These are phyloP conservation scores for Salvia rosmarinus DNA, from an alignment of 257 asterid genomes.

Conservation along the genomic window DNA sequence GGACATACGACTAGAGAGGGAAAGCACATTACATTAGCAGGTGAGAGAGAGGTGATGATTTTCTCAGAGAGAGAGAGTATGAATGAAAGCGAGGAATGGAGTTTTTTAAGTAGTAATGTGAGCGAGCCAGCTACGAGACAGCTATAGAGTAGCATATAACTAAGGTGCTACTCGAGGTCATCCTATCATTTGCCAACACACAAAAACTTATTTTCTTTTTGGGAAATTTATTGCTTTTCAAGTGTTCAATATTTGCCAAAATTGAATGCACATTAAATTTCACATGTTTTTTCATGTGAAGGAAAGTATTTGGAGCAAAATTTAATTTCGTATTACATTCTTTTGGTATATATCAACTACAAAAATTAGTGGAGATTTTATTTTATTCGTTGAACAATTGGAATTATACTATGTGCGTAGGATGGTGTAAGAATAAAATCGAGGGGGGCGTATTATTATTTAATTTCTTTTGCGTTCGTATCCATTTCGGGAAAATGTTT, in stretches of 20 bases:
- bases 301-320: neutral
- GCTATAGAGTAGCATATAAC: slow-evolving; percentile 35
- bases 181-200: slow-evolving; percentile 41
- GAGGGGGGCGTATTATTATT: too few relatives aligned
- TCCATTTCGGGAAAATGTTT: neutral
- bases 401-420: neutral
- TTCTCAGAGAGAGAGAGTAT: neutral
- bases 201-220: slow-evolving; percentile 16
- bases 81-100: slow-evolving; percentile 2
- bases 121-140: slow-evolving; percentile 48
- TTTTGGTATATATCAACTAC: neutral
- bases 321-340: neutral
- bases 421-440: neutral
- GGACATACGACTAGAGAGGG: slow-evolving; percentile 34
- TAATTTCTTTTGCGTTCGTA: neutral
- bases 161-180: slow-evolving; percentile 30
- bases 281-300: slow-evolving; percentile 35
- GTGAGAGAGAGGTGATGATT: slow-evolving; percentile 10
- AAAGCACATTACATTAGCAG: slow-evolving; percentile 13
- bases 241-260: slow-evolving; percentile 12
- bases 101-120: slow-evolving; percentile 17
- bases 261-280: slow-evolving; percentile 36
- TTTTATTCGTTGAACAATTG: too few relatives aligned
- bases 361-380: too few relatives aligned
- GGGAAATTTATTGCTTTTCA: slow-evolving; percentile 20